Base-by-base conservation (phyloP, 805 yeast genomes). In the Yarrowia yakushimensis region DNA sequence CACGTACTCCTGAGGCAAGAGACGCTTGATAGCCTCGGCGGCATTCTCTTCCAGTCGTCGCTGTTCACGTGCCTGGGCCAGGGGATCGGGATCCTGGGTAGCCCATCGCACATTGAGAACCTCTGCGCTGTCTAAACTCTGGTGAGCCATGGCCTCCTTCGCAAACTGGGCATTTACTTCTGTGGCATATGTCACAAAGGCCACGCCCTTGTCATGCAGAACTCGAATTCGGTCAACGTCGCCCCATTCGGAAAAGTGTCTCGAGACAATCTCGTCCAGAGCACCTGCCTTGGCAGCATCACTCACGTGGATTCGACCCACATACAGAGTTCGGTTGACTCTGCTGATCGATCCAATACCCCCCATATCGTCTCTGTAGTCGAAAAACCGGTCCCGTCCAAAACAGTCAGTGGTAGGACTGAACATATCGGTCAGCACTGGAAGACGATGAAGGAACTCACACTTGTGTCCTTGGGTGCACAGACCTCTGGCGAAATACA, bases 161-260 rank as follows among this genome's bases (percentile, higher is more conserved):
- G 97, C 97, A 78, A 93, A 94, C 72, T 93, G 97, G 0, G 97
- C 97, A 70, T 82, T 85, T 20, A 80, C 72, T 68, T 90, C 96
- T 34, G 79, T 72, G 63, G 78, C 78, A 70, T 77, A 93, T 0
- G 88, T 86, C 7, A 94, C 82, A 75, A 93, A 92, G 0, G 92
- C 97, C 69, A 92, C 84, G 39, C 84, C 82, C 69, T 86, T 85
- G 25, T 76, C 75, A 60, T 81, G 79, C 13, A 89, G 74, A 15
- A 85, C 85, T 65, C 86, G 78, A 27, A 88, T 79, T 63, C 85
- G 79, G 46, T 83, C 91, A 13, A 93, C 78, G 9, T 82, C 81
- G 0, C 99, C 99, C 78, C 88, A 86, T 68, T 86, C 87, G 30
- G 79, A 77, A 69, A 93, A 93, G 66, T 77, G 84, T 52, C 76